Evolutionary conservation across 1,284 basidiomycete species (phyloP).

Genomic region (Lignosus rhinocerotis): DNA sequence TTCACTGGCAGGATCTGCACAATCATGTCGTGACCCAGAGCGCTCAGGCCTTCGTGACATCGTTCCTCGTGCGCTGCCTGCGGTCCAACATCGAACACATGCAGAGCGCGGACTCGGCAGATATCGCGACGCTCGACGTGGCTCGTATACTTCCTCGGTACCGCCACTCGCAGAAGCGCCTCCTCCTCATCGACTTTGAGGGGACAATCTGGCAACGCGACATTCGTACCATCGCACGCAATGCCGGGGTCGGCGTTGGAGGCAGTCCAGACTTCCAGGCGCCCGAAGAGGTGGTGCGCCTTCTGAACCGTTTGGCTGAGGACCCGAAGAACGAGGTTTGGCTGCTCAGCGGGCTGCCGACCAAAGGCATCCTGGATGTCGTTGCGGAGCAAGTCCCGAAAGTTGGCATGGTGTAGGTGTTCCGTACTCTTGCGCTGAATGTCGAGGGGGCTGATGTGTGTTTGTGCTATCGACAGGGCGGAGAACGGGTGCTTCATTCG

Average conservation of each 20-base stretch:
- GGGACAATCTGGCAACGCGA: constrained; percentile 71
- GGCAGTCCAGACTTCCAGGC: constrained; percentile 40
- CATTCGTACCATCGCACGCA: constrained; percentile 39
- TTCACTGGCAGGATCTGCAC: constrained; percentile 63
- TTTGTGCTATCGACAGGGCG: constrained; percentile 45
- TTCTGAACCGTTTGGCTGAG: constrained; percentile 61
- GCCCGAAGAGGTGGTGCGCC: constrained; percentile 53
- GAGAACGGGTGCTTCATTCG: constrained; percentile 89
- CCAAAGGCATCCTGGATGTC: constrained; percentile 62
- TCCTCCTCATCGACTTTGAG: constrained; percentile 81
- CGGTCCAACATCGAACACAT: constrained; percentile 71
- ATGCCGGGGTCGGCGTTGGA: constrained; percentile 33
- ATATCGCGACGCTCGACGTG: constrained; percentile 54
- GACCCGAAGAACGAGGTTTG: constrained; percentile 79
- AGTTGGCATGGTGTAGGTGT: constrained; percentile 75
- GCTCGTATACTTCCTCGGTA: constrained; percentile 57
- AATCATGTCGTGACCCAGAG: constrained; percentile 87
- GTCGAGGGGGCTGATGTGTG: not conserved
- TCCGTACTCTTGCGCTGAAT: not conserved
- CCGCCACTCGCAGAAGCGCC: constrained; percentile 60
- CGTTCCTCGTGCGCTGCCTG: constrained; percentile 74
- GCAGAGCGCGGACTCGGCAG: constrained; percentile 33
- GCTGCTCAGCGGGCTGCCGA: constrained; percentile 76
- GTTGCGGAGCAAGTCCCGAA: constrained; percentile 61
- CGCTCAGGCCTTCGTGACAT: constrained; percentile 81